A percentile compares a stretch with the other conserved stretches of the same genome.
phyloP scores from a whole-genome alignment of 345 rosid genomes.

The Eutrema heterophyllum region DNA sequence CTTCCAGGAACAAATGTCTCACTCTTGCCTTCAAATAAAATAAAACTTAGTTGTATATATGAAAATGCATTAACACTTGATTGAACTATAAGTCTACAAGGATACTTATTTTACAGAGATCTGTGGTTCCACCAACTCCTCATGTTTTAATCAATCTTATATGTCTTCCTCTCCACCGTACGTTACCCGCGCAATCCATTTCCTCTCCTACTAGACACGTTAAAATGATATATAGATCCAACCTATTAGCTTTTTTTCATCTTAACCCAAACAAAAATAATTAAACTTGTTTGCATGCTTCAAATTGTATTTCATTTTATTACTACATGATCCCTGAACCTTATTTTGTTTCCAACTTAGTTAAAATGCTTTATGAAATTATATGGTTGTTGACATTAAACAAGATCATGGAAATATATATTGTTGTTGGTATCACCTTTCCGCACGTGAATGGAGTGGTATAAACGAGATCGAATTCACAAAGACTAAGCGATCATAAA shows the following conservation, averaged over 20 bases:
- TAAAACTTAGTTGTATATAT: background rate
- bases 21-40: constrained; percentile 9
- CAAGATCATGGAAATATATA: background rate
- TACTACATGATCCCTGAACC: background rate
- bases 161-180: constrained; percentile 23
- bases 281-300: background rate
- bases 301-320: background rate
- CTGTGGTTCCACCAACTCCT: constrained; percentile 27
- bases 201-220: constrained; percentile 20
- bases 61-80: constrained; percentile 17
- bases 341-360: background rate
- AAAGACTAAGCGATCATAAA: background rate
- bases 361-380: background rate
- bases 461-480: background rate
- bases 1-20: constrained; percentile 33
- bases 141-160: constrained; percentile 20
- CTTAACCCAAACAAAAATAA: too few species aligned
- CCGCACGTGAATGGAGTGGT: background rate
- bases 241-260: background rate
- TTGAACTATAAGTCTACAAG: constrained; percentile 6
- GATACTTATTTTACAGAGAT: constrained; percentile 10
- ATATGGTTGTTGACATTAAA: background rate
- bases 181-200: constrained; percentile 18
- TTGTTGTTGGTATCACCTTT: background rate
- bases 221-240: background rate